Conservation (phyloP, 1,284 basidiomycete genomes). For the Laetiporus sulphureus region DNA sequence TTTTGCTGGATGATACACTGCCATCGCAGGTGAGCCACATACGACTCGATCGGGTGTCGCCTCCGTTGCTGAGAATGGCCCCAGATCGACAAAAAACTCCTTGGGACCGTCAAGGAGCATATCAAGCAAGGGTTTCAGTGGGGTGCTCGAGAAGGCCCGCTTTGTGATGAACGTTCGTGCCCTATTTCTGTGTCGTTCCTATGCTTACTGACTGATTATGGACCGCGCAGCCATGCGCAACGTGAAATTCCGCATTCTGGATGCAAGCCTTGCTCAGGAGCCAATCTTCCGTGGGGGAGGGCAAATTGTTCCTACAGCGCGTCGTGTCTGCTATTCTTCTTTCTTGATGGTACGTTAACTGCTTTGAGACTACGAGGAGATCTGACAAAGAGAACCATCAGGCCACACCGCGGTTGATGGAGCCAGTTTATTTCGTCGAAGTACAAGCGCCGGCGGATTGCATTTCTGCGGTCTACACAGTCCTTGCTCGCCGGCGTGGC, state of each 20-base stretch:
- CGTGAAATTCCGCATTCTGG: conserved; percentile 94
- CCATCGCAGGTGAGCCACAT: conserved; percentile 70
- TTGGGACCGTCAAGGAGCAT: conserved; percentile 87
- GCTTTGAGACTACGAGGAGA: too few species aligned
- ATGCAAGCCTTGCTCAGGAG: conserved; percentile 87
- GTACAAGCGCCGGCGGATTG: conserved; percentile 98
- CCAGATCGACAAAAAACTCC: conserved; percentile 87
- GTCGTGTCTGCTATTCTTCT: conserved; percentile 98
- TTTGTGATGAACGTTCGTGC: conserved; percentile 95
- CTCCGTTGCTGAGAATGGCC: conserved; percentile 2
- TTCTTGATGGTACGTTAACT: conserved; percentile 78
- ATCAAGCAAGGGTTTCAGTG: conserved; percentile 99
- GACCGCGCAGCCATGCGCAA: conserved; percentile 83
- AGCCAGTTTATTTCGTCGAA: conserved; percentile 98
- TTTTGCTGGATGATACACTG: conserved; percentile 92
- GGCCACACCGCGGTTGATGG: conserved; percentile 90
- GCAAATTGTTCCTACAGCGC: conserved; percentile 37
- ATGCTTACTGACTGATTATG: conserved; percentile 4
- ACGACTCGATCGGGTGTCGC: neutral
- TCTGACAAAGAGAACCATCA: conserved; percentile 23
- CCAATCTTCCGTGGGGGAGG: conserved; percentile 88
- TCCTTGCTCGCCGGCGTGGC: conserved; percentile 91
- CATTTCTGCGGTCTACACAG: conserved; percentile 96
- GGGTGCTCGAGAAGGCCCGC: conserved; percentile 94
- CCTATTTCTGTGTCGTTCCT: conserved; percentile 3